phyloP scores from a whole-genome alignment of 73 alveolate species.

The Uronychia binucleata region DNA sequence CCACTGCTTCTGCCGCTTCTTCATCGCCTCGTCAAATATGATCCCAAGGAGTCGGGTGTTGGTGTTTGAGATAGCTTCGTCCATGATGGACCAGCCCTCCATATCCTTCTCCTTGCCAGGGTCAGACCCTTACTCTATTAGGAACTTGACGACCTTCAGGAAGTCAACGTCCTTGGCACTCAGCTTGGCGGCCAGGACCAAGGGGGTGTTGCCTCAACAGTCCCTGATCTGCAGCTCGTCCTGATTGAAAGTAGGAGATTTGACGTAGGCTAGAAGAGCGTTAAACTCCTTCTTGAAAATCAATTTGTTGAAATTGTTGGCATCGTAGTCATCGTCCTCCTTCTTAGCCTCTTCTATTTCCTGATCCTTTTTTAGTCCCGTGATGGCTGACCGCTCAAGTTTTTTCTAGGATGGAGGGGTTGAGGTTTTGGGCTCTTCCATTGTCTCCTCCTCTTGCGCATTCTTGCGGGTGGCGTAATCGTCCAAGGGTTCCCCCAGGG shows the following conservation, averaged over 20 bases:
- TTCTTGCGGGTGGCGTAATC: too few relatives aligned
- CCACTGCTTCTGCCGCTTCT: conserved; percentile 60
- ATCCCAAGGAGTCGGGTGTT: conserved; percentile 72
- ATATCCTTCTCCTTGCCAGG: conserved; percentile 68
- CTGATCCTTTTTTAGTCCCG: too few relatives aligned
- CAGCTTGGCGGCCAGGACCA: conserved; percentile 78
- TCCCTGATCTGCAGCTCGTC: conserved; percentile 51
- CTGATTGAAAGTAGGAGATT: not conserved
- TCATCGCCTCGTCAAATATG: conserved; percentile 69
- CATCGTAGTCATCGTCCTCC: too few relatives aligned
- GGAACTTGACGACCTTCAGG: conserved; percentile 46
- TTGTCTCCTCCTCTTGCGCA: too few relatives aligned
- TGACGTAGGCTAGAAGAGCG: conserved; percentile 2
- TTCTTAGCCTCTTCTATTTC: too few relatives aligned
- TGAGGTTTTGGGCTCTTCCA: too few relatives aligned
- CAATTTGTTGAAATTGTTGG: conserved; percentile 25
- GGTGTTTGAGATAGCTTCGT: conserved; percentile 76
- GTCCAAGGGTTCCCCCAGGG: too few relatives aligned
- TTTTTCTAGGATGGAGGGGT: too few relatives aligned
- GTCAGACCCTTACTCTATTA: conserved; percentile 70
- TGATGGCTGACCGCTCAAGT: too few relatives aligned
- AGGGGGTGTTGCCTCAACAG: conserved; percentile 78
- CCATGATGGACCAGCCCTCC: conserved; percentile 84
- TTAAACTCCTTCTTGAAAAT: conserved; percentile 17
- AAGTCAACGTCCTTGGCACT: conserved; percentile 54